Evolutionary conservation across 768 basidiomycete species (phyloP), one percentile per base, ranked within the genome.

Genomic region (Boletus tomentosulus): DNA sequence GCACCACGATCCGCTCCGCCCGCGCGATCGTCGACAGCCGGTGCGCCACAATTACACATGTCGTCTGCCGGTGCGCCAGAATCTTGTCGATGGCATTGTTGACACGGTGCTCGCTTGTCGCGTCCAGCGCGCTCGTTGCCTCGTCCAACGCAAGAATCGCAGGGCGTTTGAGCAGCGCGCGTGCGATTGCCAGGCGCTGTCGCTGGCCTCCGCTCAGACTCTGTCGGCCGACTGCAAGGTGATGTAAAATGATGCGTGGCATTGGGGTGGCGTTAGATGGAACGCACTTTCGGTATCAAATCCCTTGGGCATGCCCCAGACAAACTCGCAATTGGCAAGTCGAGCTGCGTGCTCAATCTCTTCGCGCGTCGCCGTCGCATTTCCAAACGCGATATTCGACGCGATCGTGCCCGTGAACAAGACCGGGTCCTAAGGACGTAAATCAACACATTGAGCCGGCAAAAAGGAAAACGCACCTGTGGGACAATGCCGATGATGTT

Each of bases 251-350:
- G 15, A n/a, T 38, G 46, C 41, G 19, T 19, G 15, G 34, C 19
- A 19, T 86, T 19, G 19, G 46, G 87, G 67, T 61, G 84, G 41
- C 46, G 24, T 56, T 15, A 28, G 31, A 28, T 60, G 12, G 19
- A 11, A 46, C 89, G 61, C 58, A 94, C 93, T 94, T 61, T 85
- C 78, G 1, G 96, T 98, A 61, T 97, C 95, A 62, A 96, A 96
- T 0, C 94, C 93, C 53, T 92, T 78, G 10, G 95, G 94, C 78
- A 98, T 84, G 15, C 89, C 86, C 88, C 92, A 92, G 6, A 98
- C 85, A 65, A 96, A 98, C 63, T 96, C 93, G 70, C 95, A 98
- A 61, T 98, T 97, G 2, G 96, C 96, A 55, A 91, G 82, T 19
- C 88, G 78, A 0, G 94, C 95, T 0, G 92, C 95, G 28, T 84